A percentile compares a stretch with the other conserved stretches of the same genome.
phyloP scores from a whole-genome alignment of 73 alveolate genomes.

The Paramecium bursaria region DNA sequence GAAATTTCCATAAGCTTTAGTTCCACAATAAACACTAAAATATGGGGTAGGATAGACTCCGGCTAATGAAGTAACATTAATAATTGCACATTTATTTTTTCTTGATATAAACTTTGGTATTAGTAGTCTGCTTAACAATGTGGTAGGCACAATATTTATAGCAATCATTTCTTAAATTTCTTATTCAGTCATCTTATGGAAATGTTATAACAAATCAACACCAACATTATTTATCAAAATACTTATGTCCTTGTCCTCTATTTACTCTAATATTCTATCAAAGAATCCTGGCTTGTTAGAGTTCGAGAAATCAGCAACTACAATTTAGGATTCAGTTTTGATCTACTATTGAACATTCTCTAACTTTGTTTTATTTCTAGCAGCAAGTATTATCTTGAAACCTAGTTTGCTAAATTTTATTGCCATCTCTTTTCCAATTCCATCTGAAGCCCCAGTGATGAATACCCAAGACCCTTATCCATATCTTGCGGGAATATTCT shows the following conservation, averaged over 20 bases:
- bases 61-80: constrained; percentile 65
- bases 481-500: constrained; percentile 22
- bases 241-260: constrained; percentile 39
- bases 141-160: constrained; percentile 51
- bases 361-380: constrained; percentile 58
- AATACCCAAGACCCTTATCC: constrained; percentile 61
- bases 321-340: constrained; percentile 22
- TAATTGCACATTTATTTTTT: constrained; percentile 61
- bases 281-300: constrained; percentile 37
- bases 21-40: constrained; percentile 31
- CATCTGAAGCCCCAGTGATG: constrained; percentile 72
- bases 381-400: constrained; percentile 43
- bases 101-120: constrained; percentile 46
- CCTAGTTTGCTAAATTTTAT: constrained; percentile 12
- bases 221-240: constrained; percentile 64
- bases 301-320: constrained; percentile 57
- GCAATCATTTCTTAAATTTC: constrained; percentile 34
- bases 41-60: constrained; percentile 58
- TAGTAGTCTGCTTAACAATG: constrained; percentile 25
- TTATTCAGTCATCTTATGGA: constrained; percentile 41
- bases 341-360: constrained; percentile 15
- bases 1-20: constrained; percentile 36
- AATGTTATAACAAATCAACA: constrained; percentile 46
- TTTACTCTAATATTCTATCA: constrained; percentile 16
- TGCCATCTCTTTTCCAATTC: constrained; percentile 64